Base-by-base conservation (phyloP, 1,139 yeast genomes). In the Pichia inconspicua region DNA sequence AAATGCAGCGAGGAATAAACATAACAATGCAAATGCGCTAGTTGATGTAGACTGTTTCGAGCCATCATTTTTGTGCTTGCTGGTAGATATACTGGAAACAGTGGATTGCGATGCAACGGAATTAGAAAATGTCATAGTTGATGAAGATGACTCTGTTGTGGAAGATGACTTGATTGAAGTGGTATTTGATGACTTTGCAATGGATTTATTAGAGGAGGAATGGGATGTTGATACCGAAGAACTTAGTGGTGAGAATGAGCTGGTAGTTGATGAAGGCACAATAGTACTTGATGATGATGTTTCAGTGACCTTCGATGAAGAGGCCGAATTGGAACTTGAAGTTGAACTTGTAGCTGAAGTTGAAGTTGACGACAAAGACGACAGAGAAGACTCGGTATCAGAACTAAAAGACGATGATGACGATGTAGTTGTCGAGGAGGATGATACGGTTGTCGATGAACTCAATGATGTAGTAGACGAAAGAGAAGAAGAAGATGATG, bases 21-120 rank as follows among this genome's bases (percentile, higher is more conserved):
- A 34, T n/a, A 34, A 34, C 19, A 15, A 34, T 34, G 37, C 37
- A 17, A 34, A 30, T 10, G 34, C 11, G 22, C 19, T 14, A 6
- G 36, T 8, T 8, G 19, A n/a, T 15, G 41, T 14, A 25, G 32
- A 14, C 11, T 35, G 25, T 44, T 25, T 44, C 7, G 19, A 31
- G 11, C 47, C 54, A 34, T 41, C 41, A 34, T 51, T 51, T 38
- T 35, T 51, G 19, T 47, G 44, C 17, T 41, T 42, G 19, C 28
- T 35, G 3, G 48, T 40, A 5, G 48, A 42, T 12, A 44, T 40
- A 25, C 28, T 38, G 12, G 40, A 38, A 12, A 38, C 40, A 38
- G 30, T 5, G 9, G 42, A 19, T 11, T 11, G 15, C 12, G 25
- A 34, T 17, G 19, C 37, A 34, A 2, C 10, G 14, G 42, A 25